Conservation (phyloP, 345 rosid genomes). For the Passiflora organensis region DNA sequence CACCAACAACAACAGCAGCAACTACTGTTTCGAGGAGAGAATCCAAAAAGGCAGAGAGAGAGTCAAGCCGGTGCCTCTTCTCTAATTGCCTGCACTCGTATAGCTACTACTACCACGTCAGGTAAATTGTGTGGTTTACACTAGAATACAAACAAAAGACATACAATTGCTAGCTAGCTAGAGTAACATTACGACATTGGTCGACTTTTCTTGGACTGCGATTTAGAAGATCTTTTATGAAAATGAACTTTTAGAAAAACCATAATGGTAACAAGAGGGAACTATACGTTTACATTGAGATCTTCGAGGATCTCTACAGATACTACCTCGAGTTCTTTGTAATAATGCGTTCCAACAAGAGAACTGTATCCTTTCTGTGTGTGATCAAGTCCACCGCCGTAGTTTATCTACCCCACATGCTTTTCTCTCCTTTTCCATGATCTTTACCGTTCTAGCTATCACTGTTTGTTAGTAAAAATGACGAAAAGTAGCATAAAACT, state of each 20-base stretch:
- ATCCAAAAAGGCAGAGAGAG: slow-evolving; percentile 40
- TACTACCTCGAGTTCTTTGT: neutral
- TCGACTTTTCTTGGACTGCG: neutral
- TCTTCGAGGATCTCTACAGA: slow-evolving; percentile 12
- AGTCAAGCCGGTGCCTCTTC: slow-evolving; percentile 16
- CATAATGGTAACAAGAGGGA: too few relatives aligned
- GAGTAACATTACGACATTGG: neutral
- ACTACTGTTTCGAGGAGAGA: slow-evolving; percentile 22
- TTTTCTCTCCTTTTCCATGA: slow-evolving; percentile 1
- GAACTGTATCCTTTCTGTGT: slow-evolving; percentile 25
- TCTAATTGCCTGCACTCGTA: slow-evolving; percentile 15
- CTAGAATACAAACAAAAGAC: neutral
- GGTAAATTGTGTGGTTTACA: slow-evolving; percentile 13
- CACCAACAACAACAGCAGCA: too few relatives aligned
- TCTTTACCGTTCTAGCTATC: neutral
- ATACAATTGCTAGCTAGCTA: too few relatives aligned
- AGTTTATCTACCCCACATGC: slow-evolving; percentile 19
- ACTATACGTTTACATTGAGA: neutral
- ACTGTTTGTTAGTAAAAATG: slow-evolving; percentile 28
- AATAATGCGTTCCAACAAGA: too few relatives aligned
- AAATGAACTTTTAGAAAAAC: too few relatives aligned
- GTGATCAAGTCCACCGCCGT: slow-evolving; percentile 10
- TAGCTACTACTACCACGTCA: slow-evolving; percentile 21
- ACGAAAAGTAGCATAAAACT: slow-evolving; percentile 8
- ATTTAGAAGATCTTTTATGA: neutral